Evolutionary conservation across 768 basidiomycete species (phyloP).

Genomic region (Nevesoporus exiguus): DNA sequence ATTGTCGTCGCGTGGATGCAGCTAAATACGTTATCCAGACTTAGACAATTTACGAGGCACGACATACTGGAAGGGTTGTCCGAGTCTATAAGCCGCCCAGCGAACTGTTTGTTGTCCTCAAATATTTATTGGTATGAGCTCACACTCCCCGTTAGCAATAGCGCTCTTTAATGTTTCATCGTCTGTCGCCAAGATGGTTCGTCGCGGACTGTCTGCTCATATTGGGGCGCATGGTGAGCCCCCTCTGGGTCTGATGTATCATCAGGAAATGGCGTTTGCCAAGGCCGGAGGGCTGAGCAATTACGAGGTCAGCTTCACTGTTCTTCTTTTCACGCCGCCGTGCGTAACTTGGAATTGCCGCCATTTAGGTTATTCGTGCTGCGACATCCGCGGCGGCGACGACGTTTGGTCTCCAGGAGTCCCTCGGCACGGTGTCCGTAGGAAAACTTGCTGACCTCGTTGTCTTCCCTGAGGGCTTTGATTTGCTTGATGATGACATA

Average conservation of each 20-base stretch:
- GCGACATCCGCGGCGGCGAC: slow-evolving; percentile 64
- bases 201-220: slow-evolving; percentile 55
- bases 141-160: slow-evolving; percentile 41
- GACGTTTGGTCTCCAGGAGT: slow-evolving; percentile 58
- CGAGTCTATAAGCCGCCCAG: slow-evolving; percentile 59
- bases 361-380: slow-evolving; percentile 55
- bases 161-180: slow-evolving; percentile 66
- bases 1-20: not conserved
- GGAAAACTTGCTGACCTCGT: slow-evolving; percentile 74
- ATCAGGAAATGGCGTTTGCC: slow-evolving; percentile 69
- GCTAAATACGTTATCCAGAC: slow-evolving; percentile 35
- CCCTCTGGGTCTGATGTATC: slow-evolving; percentile 72
- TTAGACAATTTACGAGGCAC: slow-evolving; percentile 62
- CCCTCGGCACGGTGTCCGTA: slow-evolving; percentile 58
- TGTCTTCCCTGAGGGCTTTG: slow-evolving; percentile 57
- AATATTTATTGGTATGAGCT: not conserved
- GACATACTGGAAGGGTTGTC: slow-evolving; percentile 57
- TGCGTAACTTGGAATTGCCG: not conserved
- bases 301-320: slow-evolving; percentile 50
- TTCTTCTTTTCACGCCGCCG: not conserved
- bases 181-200: slow-evolving; percentile 67
- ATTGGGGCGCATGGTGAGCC: slow-evolving; percentile 76
- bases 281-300: slow-evolving; percentile 61
- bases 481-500: slow-evolving; percentile 55
- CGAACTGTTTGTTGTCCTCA: slow-evolving; percentile 44